A percentile compares a stretch with the other conserved stretches of the same genome.
phyloP scores from a whole-genome alignment of 2,329 filamentous ascomycete species.

The Colletotrichum lentis region DNA sequence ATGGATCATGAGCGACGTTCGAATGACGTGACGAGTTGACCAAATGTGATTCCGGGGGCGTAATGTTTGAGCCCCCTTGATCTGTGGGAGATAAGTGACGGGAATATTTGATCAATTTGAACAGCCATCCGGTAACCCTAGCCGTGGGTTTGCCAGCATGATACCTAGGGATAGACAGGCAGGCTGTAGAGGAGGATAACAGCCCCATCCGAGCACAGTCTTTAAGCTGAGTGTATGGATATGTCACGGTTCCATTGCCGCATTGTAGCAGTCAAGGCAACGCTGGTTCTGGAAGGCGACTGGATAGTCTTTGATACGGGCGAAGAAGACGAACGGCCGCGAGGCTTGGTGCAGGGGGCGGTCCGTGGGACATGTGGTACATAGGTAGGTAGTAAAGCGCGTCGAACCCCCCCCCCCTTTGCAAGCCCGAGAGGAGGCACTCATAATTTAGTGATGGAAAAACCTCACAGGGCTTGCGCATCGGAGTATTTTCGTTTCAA shows the following conservation, averaged over 20 bases:
- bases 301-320: background rate
- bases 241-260: constrained; percentile 2
- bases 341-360: constrained; percentile 30
- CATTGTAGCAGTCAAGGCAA: background rate
- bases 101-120: constrained; percentile 16
- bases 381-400: constrained; percentile 7
- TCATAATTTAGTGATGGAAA: constrained; percentile 5
- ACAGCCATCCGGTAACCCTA: constrained; percentile 7
- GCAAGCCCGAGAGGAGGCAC: constrained; percentile 31
- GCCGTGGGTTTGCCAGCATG: background rate
- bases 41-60: constrained; percentile 12
- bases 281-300: constrained; percentile 17
- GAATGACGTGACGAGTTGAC: constrained; percentile 30
- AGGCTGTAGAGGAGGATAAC: constrained; percentile 14
- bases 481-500: constrained; percentile 26
- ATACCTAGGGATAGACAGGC: background rate
- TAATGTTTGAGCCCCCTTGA: constrained; percentile 26
- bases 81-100: constrained; percentile 26
- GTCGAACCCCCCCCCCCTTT: constrained; percentile 19
- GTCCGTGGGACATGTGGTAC: constrained; percentile 16
- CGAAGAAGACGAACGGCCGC: constrained; percentile 2
- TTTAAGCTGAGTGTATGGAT: constrained; percentile 4
- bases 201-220: constrained; percentile 11
- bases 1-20: constrained; percentile 13
- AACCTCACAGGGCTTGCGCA: constrained; percentile 8